Evolutionary conservation across 305 asterid genomes (phyloP), one percentile per base, ranked within the genome.

Genomic region (Fraxinus baroniana): DNA sequence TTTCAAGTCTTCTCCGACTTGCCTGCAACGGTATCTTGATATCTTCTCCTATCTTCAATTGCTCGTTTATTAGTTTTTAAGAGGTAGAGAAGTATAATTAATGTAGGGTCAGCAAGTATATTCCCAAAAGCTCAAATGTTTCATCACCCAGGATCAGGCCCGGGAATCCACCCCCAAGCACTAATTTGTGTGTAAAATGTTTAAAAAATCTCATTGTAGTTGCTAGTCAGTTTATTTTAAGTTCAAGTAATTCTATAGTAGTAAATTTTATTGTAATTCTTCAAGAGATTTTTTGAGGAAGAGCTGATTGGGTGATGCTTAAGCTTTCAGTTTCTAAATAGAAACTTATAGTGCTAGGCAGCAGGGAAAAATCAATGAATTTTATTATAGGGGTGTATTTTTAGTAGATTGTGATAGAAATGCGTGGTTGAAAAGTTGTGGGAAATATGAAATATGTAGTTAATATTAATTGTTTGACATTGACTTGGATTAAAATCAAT

Each of bases 11-110:
- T 79, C 86, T 95, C 39, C 86, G 83, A 24, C 92, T 86, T 77
- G 97, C 98, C 37, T 91, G 95, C 90, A 79, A 83, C 79, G 94
- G 94, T 91, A 30, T 77, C 87, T 86, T 89, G 94, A 92, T 91
- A 30, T 79, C 88, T 86, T 89, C 36, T 52, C 66, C 22, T 80
- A 55, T 35, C 35, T 37, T 77, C 68, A 72, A 74, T 84, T 82
- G 82, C 76, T 39, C 30, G 83, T 10, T 52, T 66, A 70, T 33
- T 18, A 0, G 33, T 49, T 75, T 3, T 79, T 35, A 72, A 22
- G 78, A 72, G 8, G 32, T 44, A 17, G 41, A 41, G 49, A 79
- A 13, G 74, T 77, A 41, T 66, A 24, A 52, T 75, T 15, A 37
- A 20, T 77, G 28, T 28, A 76, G 64, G 72, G 73, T n/a, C 66